A percentile compares a stretch with the other conserved stretches of the same genome.
These are phyloP conservation scores for Tolypocladium tundrense DNA, from an alignment of 2,329 filamentous ascomycete species.

Conservation along the genomic window DNA sequence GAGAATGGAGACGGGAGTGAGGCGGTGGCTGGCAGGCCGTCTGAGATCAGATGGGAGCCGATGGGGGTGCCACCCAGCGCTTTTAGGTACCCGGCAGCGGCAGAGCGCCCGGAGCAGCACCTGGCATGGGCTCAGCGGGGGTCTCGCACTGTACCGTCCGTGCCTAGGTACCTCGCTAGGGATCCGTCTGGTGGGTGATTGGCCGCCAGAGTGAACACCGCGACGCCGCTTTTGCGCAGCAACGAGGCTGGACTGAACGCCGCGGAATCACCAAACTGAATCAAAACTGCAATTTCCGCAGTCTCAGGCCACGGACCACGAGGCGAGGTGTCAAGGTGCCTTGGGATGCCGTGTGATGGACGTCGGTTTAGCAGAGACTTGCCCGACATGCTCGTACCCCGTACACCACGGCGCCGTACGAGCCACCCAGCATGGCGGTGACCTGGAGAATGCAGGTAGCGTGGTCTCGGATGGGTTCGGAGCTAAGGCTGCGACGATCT, in stretches of 20 bases:
- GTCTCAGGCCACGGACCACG: conserved; percentile 4
- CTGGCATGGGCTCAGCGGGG: neutral
- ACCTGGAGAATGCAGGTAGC: neutral
- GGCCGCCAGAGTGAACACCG: neutral
- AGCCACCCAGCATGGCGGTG: neutral
- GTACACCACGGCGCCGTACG: neutral
- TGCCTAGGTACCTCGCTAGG: no score
- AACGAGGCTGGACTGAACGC: neutral
- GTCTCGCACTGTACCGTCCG: neutral
- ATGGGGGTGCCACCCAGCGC: neutral
- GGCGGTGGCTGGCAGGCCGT: neutral
- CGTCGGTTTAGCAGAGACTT: no score
- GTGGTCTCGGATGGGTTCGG: neutral
- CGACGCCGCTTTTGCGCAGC: neutral
- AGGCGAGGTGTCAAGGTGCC: neutral
- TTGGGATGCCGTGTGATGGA: no score
- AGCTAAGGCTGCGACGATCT: neutral
- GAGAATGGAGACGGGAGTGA: neutral
- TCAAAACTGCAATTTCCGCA: conserved; percentile 8
- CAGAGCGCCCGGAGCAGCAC: neutral
- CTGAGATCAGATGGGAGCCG: neutral
- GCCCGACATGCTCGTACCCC: neutral
- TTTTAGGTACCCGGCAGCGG: neutral
- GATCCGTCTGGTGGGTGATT: neutral
- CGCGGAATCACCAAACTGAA: neutral